Base-by-base conservation (phyloP, 805 yeast species). In the Jamesozyma rosinii region DNA sequence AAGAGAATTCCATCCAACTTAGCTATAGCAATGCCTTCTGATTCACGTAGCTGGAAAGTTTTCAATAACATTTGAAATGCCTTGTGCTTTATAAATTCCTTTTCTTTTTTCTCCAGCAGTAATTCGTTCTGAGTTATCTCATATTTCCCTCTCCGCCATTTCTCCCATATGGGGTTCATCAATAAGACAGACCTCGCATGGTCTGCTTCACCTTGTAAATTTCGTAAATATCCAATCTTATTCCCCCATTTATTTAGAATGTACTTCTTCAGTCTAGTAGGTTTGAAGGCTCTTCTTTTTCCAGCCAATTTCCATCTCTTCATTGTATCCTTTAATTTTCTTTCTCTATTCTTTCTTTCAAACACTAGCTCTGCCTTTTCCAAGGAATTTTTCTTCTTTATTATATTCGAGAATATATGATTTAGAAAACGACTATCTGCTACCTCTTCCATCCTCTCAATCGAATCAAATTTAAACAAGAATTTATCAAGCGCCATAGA, bases 341-440 rank as follows among this genome's bases (percentile, higher is more conserved):
- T 19, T 10, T 21, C 15, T 8, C 19, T 17, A 5, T 17, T 2
- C 11, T 2, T 35, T 10, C 24, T 4, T 6, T 13, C 8, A 10
- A 29, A 31, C 1, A 22, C 15, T 3, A 5, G 13, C 4, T 30
- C 26, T 2, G 22, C 11, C 22, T 18, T 32, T 4, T 36, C 11
- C 18, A 36, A 37, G 6, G 17, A 10, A 21, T 24, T 6, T 14
- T 35, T 35, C 19, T 40, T 44, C 19, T 27, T 19, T 18, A 42
- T 48, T 11, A 58, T 32, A 19, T 37, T 46, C 29, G 36, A 42
- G 22, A 55, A 49, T 24, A 43, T 27, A 22, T 49, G 46, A 29
- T 55, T 50, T 14, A 52, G 37, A n/a, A 58, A 51, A 31, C 49
- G 54, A 22, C 47, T 53, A 41, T 57, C 54, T 4, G 63, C 60